Evolutionary conservation across 495 filamentous ascomycete genomes (phyloP), one percentile per base, ranked within the genome.

Genomic region (Lasiosphaeria hispida): DNA sequence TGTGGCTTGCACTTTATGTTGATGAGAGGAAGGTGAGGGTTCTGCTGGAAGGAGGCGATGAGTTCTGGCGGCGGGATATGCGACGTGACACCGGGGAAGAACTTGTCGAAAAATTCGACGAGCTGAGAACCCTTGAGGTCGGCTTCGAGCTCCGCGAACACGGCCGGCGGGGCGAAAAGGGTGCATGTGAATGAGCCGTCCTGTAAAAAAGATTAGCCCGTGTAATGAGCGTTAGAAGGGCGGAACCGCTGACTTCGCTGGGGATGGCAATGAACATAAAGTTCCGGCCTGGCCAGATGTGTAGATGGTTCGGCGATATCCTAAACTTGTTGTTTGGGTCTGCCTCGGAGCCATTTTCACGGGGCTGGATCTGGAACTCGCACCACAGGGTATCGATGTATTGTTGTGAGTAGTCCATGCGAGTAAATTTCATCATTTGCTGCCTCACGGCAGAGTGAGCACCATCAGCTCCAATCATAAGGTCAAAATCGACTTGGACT

Each of bases 181-280:
- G 94, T 99, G 72, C 91, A 96, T 0, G 93, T 97, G 67, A 99
- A 99, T 0, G 90, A 89, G 57, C 88, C 88, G 69, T 97, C 92
- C 80, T 84, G 54, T 37, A 19, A 30, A 67, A 57, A 36, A 57
- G 4, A 18, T 53, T 30, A 58, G 41, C 8, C 4, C 2, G 34
- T 3, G 30, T 30, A 2, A 8, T 2, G n/a, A 52, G 36, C 18
- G 10, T 34, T 13, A 38, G 15, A 11, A 9, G 4, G 30, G 10
- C 7, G 35, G 18, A 5, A 48, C 30, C 15, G 57, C 77, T 44
- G 70, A 84, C 82, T 11, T 85, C 76, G 50, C 86, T 90, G 0
- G 94, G 93, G 23, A 99, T 89, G 15, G 94, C 94, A 64, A 99
- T 97, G 73, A 99, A 99, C 94, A 99, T 97, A 68, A 91, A 89